phyloP scores from a whole-genome alignment of 345 rosid genomes.

The Citrus hindsii region DNA sequence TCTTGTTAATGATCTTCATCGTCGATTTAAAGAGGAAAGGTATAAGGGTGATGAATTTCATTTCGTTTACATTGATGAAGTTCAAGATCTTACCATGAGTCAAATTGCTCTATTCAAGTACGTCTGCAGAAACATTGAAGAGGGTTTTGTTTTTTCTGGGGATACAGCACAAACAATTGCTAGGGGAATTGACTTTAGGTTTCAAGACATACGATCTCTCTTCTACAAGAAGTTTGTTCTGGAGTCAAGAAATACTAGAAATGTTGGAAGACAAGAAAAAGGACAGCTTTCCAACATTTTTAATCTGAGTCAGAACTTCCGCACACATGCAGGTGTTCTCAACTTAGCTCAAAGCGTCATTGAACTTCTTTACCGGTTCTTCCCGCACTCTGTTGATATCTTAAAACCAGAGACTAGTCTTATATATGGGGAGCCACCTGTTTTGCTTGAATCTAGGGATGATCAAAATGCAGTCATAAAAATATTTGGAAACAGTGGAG shows the following conservation, averaged over 20 bases:
- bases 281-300: conserved; percentile 27
- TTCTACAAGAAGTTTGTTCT: conserved; percentile 42
- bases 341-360: conserved; percentile 49
- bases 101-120: conserved; percentile 49
- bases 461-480: conserved; percentile 33
- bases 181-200: conserved; percentile 46
- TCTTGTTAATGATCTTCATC: conserved; percentile 50
- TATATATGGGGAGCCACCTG: conserved; percentile 49
- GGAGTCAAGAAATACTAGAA: not conserved
- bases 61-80: conserved; percentile 60
- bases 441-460: conserved; percentile 32
- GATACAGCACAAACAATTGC: conserved; percentile 34
- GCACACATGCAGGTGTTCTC: conserved; percentile 48
- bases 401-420: conserved; percentile 38
- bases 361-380: conserved; percentile 43
- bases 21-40: conserved; percentile 25
- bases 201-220: conserved; percentile 47
- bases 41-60: conserved; percentile 35
- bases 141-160: conserved; percentile 52
- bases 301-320: conserved; percentile 48
- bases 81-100: conserved; percentile 60
- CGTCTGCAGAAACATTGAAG: conserved; percentile 35
- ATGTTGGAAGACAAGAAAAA: conserved; percentile 20
- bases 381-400: conserved; percentile 34
- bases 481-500: conserved; percentile 34